These are phyloP conservation scores for Cordyceps tenuipes DNA, from an alignment of 2,329 filamentous ascomycete species.

Conservation along the genomic window DNA sequence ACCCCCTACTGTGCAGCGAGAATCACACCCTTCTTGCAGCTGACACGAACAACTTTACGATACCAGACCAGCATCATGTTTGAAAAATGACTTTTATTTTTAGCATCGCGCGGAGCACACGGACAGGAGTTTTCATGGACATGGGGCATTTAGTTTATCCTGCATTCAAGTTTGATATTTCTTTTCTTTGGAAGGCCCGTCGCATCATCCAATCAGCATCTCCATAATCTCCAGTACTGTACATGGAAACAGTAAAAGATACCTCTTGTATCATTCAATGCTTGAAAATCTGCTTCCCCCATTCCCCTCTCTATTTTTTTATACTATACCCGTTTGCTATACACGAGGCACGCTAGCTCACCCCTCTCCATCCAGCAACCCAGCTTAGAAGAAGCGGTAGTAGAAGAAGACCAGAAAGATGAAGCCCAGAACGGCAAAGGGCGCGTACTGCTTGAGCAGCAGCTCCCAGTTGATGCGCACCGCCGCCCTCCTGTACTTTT, in stretches of 20 bases:
- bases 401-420: constrained; percentile 82
- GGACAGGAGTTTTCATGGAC: background rate
- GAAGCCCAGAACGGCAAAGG: constrained; percentile 71
- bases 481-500: constrained; percentile 87
- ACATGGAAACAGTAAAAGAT: background rate
- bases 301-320: background rate
- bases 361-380: background rate
- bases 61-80: background rate
- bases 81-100: background rate
- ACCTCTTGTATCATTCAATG: background rate
- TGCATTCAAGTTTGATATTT: background rate
- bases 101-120: background rate
- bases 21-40: background rate
- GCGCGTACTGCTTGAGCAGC: constrained; percentile 92
- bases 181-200: background rate
- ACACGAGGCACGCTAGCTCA: background rate
- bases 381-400: constrained; percentile 77
- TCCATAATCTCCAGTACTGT: background rate
- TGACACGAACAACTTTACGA: background rate
- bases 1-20: background rate
- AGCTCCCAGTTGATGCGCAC: constrained; percentile 98
- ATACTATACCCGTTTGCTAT: constrained; percentile 5
- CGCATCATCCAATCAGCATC: background rate
- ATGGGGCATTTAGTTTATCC: constrained; percentile 1
- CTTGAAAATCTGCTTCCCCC: background rate